Percentiles rank a stretch among this genome's conserved stretches.
These are phyloP conservation scores for Thozetella sp. DNA, from an alignment of 495 filamentous ascomycete genomes.

Conservation along the genomic window DNA sequence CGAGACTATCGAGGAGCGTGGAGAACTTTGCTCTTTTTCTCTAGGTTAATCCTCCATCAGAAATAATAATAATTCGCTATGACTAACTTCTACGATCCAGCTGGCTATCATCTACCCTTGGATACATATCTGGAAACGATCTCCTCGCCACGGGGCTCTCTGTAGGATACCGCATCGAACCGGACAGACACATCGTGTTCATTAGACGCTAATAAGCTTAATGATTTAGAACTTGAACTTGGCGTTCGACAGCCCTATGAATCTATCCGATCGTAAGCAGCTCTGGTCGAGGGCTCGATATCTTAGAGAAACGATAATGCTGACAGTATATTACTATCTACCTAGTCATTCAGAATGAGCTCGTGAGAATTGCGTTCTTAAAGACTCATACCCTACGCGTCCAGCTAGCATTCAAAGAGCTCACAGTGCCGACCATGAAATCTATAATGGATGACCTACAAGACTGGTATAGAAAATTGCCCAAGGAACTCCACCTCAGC, in stretches of 20 bases:
- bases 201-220: too few species aligned
- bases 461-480: conserved; percentile 22
- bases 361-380: conserved; percentile 28
- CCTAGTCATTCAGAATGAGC: conserved; percentile 28
- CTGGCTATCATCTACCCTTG: conserved; percentile 30
- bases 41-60: conserved; percentile 11
- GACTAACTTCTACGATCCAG: conserved; percentile 10
- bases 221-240: too few species aligned
- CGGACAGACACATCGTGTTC: too few species aligned
- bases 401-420: conserved; percentile 23
- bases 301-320: too few species aligned
- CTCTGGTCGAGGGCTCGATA: too few species aligned
- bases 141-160: too few species aligned
- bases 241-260: too few species aligned
- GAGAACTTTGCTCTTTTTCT: conserved; percentile 27
- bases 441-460: conserved; percentile 19
- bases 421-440: conserved; percentile 16
- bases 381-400: conserved; percentile 26
- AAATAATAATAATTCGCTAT: too few species aligned
- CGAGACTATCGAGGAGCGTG: conserved; percentile 24
- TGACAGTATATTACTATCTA: too few species aligned
- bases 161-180: too few species aligned
- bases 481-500: conserved; percentile 13
- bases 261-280: conserved; percentile 20
- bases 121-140: conserved; percentile 25